phyloP scores from a whole-genome alignment of 1,284 basidiomycete species.

The Neotropicomus parvogracilis region DNA sequence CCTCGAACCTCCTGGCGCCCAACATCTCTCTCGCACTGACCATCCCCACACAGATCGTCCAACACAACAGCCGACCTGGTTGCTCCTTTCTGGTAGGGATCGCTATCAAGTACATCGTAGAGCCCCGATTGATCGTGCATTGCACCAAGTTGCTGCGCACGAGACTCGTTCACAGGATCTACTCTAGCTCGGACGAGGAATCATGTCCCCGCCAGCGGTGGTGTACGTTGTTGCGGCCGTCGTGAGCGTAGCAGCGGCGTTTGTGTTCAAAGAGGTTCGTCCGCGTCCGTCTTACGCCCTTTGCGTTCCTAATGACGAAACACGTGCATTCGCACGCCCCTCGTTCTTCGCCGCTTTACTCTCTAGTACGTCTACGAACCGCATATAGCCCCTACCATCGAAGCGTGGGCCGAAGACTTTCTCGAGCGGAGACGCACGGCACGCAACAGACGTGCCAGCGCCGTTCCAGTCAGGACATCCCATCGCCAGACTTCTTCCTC shows the following conservation, averaged over 20 bases:
- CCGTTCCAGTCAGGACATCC: constrained; percentile 22
- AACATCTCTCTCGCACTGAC: constrained; percentile 4
- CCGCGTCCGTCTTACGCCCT: neutral
- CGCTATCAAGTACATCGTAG: neutral
- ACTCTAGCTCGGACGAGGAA: constrained; percentile 7
- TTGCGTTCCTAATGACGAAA: neutral
- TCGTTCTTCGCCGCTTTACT: neutral
- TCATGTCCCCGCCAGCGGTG: constrained; percentile 31
- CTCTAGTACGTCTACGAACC: constrained; percentile 60
- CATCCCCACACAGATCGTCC: constrained; percentile 3
- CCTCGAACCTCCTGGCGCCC: constrained; percentile 10
- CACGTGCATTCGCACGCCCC: constrained; percentile 26
- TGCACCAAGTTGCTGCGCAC: constrained; percentile 17
- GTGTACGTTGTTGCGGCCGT: constrained; percentile 41
- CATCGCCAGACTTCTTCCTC: constrained; percentile 10
- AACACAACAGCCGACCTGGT: neutral
- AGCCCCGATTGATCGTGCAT: neutral
- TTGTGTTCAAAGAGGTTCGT: constrained; percentile 45
- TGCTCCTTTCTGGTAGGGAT: neutral
- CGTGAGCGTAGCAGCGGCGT: constrained; percentile 37
- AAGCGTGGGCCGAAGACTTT: constrained; percentile 50
- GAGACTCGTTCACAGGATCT: constrained; percentile 4
- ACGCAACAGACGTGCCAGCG: constrained; percentile 26
- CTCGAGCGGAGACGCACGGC: constrained; percentile 38
- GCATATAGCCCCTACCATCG: constrained; percentile 53